Evolutionary conservation across 495 filamentous ascomycete species (phyloP), one percentile per base, ranked within the genome.

Genomic region (Neurospora sp.): DNA sequence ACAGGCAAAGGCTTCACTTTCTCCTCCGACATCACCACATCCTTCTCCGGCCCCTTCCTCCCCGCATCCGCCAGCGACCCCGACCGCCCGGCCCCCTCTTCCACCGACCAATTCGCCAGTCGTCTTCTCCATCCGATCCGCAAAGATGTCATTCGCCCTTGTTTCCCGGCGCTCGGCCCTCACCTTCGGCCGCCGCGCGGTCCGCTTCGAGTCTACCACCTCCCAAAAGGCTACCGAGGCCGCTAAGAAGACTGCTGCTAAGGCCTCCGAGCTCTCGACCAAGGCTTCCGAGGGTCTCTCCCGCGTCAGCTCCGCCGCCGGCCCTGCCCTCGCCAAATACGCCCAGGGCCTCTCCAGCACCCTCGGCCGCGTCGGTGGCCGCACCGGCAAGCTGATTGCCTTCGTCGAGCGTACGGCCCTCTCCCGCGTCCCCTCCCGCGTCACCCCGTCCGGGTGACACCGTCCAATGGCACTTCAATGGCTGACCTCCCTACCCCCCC

Each of bases 261-360:
- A 86, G 75, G 88, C 91, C 38, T 87, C 90, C 69, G 85, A 91
- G 71, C 86, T 87, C 81, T 84, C 90, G 49, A 88, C 90, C 75
- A 95, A 95, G 88, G 94, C 95, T 71, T 87, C 89, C 74, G 87
- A 97, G 85, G 94, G 95, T 77, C 90, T 97, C 37, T 94, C 93
- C 77, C 90, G 90, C 78, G 95, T 96, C 77, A 86, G 91, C 74
- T 89, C 92, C 70, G 88, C 91, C 44, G 93, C 94, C 79, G 93
- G 93, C 40, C 90, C 92, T 74, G 92, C 90, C 72, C 84, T 97
- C 77, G 87, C 88, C 76, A 88, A 88, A 78, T 91, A 91, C 72
- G 91, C 91, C 39, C 87, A 91, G 82, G 86, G 87, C 41, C 80
- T 90, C 74, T 83, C 87, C 72, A 87, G 86, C 77, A 88, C 91